Percentiles rank a stretch among this genome's conserved stretches.
Conservation (phyloP, 2,329 filamentous ascomycete genomes). For the Talaromyces sp. region DNA sequence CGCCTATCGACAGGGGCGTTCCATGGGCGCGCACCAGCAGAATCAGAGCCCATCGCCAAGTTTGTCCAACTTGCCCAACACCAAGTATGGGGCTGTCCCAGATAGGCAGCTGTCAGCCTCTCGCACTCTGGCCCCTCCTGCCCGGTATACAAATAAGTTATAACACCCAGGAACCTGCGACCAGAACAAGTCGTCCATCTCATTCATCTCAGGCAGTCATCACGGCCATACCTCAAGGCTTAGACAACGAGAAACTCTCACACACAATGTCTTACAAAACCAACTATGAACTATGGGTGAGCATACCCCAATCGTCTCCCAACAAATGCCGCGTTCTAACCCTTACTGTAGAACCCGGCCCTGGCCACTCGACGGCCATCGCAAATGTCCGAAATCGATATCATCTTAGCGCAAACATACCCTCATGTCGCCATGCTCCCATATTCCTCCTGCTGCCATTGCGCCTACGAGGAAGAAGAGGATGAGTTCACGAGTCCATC, state of each 20-base stretch:
- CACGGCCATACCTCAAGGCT: background rate
- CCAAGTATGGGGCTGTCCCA: background rate
- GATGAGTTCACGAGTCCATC: constrained; percentile 19
- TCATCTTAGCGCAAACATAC: constrained; percentile 24
- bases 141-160: background rate
- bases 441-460: constrained; percentile 23
- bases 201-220: background rate
- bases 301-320: constrained; percentile 11
- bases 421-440: constrained; percentile 32
- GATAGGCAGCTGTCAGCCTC: background rate
- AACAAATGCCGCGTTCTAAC: background rate
- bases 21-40: background rate
- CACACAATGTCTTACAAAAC: constrained; percentile 32
- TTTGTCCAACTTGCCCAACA: background rate
- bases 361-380: constrained; percentile 24
- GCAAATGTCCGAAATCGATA: constrained; percentile 18
- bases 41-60: background rate
- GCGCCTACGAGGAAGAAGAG: constrained; percentile 19
- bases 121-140: background rate
- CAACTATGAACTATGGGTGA: constrained; percentile 35
- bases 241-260: background rate
- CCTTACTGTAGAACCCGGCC: constrained; percentile 16
- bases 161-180: background rate
- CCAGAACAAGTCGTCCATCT: background rate
- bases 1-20: background rate